Percentiles rank a stretch among this genome's conserved stretches.
phyloP scores from a whole-genome alignment of 129 eudicot genomes.

The Centella asiatica region DNA sequence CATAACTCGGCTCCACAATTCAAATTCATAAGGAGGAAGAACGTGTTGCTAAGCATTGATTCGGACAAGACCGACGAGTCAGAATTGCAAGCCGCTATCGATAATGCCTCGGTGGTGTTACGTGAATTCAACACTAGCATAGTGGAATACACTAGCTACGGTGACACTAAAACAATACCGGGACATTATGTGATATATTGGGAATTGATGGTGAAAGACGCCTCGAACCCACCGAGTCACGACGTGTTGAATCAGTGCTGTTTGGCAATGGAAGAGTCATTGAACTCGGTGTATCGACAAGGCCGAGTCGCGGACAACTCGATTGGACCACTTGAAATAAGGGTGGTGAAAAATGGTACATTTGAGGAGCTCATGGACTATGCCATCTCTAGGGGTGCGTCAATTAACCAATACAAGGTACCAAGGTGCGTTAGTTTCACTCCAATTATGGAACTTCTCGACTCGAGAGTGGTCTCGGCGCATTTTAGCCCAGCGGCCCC shows the following conservation, averaged over 20 bases:
- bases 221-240: constrained; percentile 16
- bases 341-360: constrained; percentile 42
- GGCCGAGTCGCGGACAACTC: constrained; percentile 38
- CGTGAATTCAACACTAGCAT: constrained; percentile 18
- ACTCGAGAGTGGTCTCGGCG: constrained; percentile 27
- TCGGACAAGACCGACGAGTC: constrained; percentile 38
- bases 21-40: constrained; percentile 33
- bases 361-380: constrained; percentile 45
- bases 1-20: constrained; percentile 37
- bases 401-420: constrained; percentile 38
- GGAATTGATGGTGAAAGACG: constrained; percentile 33
- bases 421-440: constrained; percentile 34
- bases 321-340: constrained; percentile 38
- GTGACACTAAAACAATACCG: constrained; percentile 25
- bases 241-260: constrained; percentile 34
- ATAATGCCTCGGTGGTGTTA: constrained; percentile 24
- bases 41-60: constrained; percentile 32
- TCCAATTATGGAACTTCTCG: constrained; percentile 32
- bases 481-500: constrained; percentile 33
- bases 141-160: constrained; percentile 44
- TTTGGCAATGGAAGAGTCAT: constrained; percentile 34
- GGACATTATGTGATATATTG: constrained; percentile 42
- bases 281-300: constrained; percentile 36
- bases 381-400: constrained; percentile 40
- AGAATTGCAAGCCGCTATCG: constrained; percentile 38